Evolutionary conservation across 2,329 filamentous ascomycete genomes (phyloP), one percentile per base, ranked within the genome.

Genomic region (Ascochyta lentis): DNA sequence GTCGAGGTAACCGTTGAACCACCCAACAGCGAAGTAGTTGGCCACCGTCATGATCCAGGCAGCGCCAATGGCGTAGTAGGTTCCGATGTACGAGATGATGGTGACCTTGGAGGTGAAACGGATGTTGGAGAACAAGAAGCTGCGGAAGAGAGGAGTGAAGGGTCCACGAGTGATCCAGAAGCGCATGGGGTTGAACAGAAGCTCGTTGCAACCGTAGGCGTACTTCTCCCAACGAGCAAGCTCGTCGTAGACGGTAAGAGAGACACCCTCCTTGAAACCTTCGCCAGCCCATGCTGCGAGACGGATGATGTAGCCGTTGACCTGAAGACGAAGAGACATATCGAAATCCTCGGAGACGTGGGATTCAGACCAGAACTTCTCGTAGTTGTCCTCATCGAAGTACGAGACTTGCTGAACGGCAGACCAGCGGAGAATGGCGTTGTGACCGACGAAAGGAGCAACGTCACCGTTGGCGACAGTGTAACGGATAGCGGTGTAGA

Each of bases 311-410:
- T 88, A 89, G 33, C 88, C 88, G 33, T 79, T 79, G 64, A 84
- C 86, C 72, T 91, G 89, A 7, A 91, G 79, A 39, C 88, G 86
- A 1, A 91, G 81, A 15, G 86, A 83, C 74, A 91, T 89, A 57
- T 91, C 89, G 54, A 91, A 91, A 66, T 91, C 89, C 59, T 91
- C 89, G 0, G 88, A 90, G 0, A 91, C 89, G 69, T 89, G 87
- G 9, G 80, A 83, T 69, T 91, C 88, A 19, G 87, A 89, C 88
- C 88, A 91, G 77, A 85, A 90, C 63, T 86, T 86, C 13, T 86
- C 81, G 61, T 85, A 81, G 13, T 83, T 83, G 49, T 88, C 85
- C 50, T 85, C 80, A 40, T 84, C 83, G 45, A 78, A 58, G 61
- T 65, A 85, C 6, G 80, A 80, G 38, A 86, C 81, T 50, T 82